A percentile compares a stretch with the other conserved stretches of the same genome.
phyloP scores from a whole-genome alignment of 805 yeast genomes.

The Spathaspora girioi region DNA sequence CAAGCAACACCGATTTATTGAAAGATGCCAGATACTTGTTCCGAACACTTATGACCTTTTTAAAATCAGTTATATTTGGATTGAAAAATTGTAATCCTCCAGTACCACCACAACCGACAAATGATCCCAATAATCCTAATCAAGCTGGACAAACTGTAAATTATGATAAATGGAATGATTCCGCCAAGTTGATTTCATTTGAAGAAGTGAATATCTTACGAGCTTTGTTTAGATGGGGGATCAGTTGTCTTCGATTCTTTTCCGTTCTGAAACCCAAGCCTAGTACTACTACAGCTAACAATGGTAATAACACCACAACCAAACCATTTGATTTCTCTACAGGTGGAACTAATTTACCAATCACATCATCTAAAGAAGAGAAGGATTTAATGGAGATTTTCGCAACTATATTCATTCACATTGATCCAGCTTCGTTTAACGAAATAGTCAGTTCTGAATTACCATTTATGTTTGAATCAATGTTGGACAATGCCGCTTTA shows the following conservation, averaged over 20 bases:
- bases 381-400: constrained; percentile 94
- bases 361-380: constrained; percentile 86
- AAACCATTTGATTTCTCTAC: constrained; percentile 56
- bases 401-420: constrained; percentile 88
- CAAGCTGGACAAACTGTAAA: constrained; percentile 33
- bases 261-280: constrained; percentile 51
- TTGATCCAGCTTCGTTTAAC: constrained; percentile 93
- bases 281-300: too few species aligned
- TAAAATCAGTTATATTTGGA: constrained; percentile 87
- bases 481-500: constrained; percentile 79
- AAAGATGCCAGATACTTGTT: constrained; percentile 87
- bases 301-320: constrained; percentile 10
- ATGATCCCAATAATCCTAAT: constrained; percentile 39
- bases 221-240: constrained; percentile 77
- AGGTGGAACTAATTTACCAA: constrained; percentile 78
- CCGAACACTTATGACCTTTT: constrained; percentile 83
- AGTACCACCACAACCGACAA: constrained; percentile 41
- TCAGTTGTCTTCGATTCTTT: constrained; percentile 75
- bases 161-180: constrained; percentile 70
- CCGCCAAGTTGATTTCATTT: constrained; percentile 75
- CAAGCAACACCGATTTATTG: constrained; percentile 58
- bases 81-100: constrained; percentile 88
- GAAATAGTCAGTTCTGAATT: constrained; percentile 84
- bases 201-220: constrained; percentile 82
- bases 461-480: constrained; percentile 70